Base-by-base conservation (phyloP, 2,329 filamentous ascomycete genomes). In the Daldinia sp. region DNA sequence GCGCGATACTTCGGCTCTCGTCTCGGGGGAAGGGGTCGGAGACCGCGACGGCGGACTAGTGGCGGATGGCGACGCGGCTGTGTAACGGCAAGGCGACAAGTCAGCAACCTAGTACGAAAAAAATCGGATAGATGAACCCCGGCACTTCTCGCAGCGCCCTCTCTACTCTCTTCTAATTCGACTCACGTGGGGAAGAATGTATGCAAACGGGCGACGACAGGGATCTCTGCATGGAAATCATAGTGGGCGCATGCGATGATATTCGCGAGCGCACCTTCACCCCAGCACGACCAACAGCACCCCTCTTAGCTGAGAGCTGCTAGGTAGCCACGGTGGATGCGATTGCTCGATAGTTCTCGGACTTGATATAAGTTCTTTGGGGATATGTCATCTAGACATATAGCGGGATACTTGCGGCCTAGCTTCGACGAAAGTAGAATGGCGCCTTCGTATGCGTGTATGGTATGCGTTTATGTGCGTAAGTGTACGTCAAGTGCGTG, bases 221-320 rank as follows among this genome's bases (percentile, higher is more conserved):
- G 67, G 85, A 87, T 72, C 83, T 83, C 78, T 87, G 83, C 84
- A 87, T 86, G 77, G 84, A 83, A 75, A 85, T 83, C 83, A 87
- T 86, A 77, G 75, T 83, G 81, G 77, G 76, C 76, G 78, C 80
- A 82, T 82, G 73, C 73, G 75, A 59, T 48, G 37, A 51, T 59
- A 72, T 68, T 66, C 68, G 61, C 59, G 60, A 68, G 63, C 41
- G 60, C 57, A 55, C 58, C 64, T 71, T 73, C 73, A 75, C 71
- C 70, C 61, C 73, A 78, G 79, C 76, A 73, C 75, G 65, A 74
- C 71, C 68, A 74, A 70, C 73, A 74, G 67, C 71, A 64, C 65
- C 67, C 69, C 62, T 64, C 55, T 29, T 54, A 51, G 67, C 60
- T 66, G 66, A 71, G 68, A 70, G 66, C 67, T 70, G 68, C 71